Percentiles rank a stretch among this genome's conserved stretches.
Conservation (phyloP, 106 monocot species). For the Phalaenopsis aphrodite region DNA sequence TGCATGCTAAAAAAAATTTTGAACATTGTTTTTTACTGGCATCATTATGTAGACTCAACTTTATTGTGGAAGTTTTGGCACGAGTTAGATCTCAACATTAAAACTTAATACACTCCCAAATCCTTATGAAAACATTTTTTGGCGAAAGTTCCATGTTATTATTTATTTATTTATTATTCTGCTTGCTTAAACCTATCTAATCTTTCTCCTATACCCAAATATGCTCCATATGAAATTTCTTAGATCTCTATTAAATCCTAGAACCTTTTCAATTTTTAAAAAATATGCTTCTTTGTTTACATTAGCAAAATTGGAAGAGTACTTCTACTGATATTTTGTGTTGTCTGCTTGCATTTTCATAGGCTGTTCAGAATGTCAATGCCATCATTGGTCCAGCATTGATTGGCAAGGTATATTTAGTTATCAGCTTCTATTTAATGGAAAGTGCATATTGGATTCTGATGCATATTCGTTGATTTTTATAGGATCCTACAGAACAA, state of each 20-base stretch:
- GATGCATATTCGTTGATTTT: neutral
- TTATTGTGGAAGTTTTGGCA: neutral
- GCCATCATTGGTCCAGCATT: conserved; percentile 81
- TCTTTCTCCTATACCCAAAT: neutral
- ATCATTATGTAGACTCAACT: neutral
- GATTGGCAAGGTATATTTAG: conserved; percentile 69
- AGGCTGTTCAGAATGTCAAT: conserved; percentile 97
- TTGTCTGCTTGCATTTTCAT: neutral
- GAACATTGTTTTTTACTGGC: neutral
- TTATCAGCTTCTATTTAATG: neutral
- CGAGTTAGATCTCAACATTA: no score
- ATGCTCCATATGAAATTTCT: neutral
- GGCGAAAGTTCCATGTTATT: no score
- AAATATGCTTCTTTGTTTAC: neutral
- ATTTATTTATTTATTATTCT: no score
- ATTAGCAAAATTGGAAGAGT: neutral
- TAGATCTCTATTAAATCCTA: neutral
- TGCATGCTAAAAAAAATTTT: neutral
- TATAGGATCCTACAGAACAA: conserved; percentile 87
- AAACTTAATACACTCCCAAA: no score
- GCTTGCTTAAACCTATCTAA: no score
- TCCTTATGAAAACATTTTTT: no score
- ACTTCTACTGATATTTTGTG: neutral
- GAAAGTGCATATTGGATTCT: neutral
- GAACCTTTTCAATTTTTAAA: no score